phyloP scores from a whole-genome alignment of 176 grass and related monocot species.

The Oryza coarctata region DNA sequence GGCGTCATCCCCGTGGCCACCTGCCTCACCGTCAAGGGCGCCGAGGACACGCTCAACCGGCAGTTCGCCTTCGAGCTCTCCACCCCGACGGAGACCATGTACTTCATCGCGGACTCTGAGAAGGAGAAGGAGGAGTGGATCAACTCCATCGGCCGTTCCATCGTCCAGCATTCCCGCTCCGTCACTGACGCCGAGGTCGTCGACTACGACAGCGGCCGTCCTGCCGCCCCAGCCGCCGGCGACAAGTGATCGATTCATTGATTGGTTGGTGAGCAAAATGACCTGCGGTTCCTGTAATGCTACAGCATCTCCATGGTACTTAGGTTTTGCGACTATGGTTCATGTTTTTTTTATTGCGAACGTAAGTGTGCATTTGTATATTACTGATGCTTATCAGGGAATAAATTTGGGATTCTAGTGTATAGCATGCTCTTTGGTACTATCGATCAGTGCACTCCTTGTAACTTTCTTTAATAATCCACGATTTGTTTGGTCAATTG shows the following conservation, averaged over 20 bases:
- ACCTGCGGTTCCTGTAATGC: conserved; percentile 11
- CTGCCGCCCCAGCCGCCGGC: background rate
- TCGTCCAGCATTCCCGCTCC: conserved; percentile 92
- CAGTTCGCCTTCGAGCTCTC: conserved; percentile 89
- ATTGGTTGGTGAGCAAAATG: conserved; percentile 38
- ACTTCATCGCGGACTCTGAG: conserved; percentile 96
- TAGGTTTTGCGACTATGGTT: conserved; percentile 14
- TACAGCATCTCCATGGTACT: conserved; percentile 11
- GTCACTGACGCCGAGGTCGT: conserved; percentile 80
- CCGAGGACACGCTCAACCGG: conserved; percentile 91
- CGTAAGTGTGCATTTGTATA: conserved; percentile 39
- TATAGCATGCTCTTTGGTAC: conserved; percentile 18
- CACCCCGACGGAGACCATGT: conserved; percentile 85
- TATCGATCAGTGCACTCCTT: conserved; percentile 8
- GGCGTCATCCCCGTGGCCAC: conserved; percentile 74
- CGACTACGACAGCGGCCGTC: conserved; percentile 73
- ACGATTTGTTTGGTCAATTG: conserved; percentile 22
- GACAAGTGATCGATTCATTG: conserved; percentile 31
- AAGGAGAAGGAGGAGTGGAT: conserved; percentile 99
- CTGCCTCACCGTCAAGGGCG: conserved; percentile 96
- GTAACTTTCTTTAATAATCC: conserved; percentile 1
- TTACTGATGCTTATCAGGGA: conserved; percentile 20
- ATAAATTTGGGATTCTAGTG: conserved; percentile 38
- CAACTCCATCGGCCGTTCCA: conserved; percentile 97
- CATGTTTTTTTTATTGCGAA: background rate